These are phyloP conservation scores for Naganishia kalamii DNA, from an alignment of 768 basidiomycete species.

Conservation along the genomic window DNA sequence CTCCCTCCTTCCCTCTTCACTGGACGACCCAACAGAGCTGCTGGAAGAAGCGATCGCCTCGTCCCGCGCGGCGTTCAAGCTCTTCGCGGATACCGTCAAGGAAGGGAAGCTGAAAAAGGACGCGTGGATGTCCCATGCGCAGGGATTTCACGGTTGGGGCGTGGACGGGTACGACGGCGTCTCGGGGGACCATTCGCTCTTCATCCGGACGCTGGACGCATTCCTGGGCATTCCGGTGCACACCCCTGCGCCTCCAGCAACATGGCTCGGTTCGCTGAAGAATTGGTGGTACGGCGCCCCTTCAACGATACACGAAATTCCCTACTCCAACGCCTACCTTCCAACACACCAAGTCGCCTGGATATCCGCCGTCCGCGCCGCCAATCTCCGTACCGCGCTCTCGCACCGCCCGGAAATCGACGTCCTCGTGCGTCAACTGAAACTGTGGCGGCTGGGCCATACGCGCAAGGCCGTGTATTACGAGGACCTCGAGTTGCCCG, in stretches of 20 bases:
- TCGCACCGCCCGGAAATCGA: neutral
- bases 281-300: neutral
- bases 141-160: constrained; percentile 26
- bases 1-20: neutral
- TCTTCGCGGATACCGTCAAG: constrained; percentile 19
- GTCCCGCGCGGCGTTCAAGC: constrained; percentile 20
- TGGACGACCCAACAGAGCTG: neutral
- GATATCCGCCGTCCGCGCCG: constrained; percentile 11
- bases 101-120: constrained; percentile 19
- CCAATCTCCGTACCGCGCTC: constrained; percentile 14
- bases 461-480: constrained; percentile 23
- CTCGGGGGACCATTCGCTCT: constrained; percentile 20
- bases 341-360: constrained; percentile 7
- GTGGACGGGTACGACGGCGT: constrained; percentile 22
- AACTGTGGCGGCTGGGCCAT: constrained; percentile 21
- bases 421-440: constrained; percentile 7
- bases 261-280: constrained; percentile 3
- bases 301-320: constrained; percentile 2
- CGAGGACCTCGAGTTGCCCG: constrained; percentile 19
- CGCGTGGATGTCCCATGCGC: constrained; percentile 25
- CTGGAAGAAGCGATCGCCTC: constrained; percentile 15
- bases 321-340: constrained; percentile 22
- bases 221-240: constrained; percentile 13
- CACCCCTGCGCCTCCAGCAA: neutral
- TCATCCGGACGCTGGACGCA: constrained; percentile 22